Evolutionary conservation across 1,284 basidiomycete genomes (phyloP), one percentile per base, ranked within the genome.

Genomic region (Blastosporella zonata): DNA sequence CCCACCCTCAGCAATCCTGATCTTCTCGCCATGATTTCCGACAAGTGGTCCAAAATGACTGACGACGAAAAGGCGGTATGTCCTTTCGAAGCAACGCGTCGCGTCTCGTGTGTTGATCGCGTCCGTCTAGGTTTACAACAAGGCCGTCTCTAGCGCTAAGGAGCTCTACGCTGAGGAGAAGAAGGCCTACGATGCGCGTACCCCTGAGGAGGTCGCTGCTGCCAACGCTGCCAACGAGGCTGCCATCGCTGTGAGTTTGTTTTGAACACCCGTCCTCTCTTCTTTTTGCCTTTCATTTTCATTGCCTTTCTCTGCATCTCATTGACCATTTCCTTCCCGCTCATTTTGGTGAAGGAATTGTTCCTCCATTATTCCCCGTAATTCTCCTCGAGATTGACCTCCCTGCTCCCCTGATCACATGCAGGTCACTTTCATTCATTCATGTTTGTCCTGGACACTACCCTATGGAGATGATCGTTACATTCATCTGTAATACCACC

Each of bases 21-120:
- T 54, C 70, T 96, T 21, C 71, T 95, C 55, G 66, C 67, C 38
- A 66, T 87, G 56, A 89, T 96, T 57, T 77, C 87, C 12, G 79
- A 82, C 54, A 75, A 79, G 56, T 97, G 94, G 94, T 73, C 75
- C 41, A 68, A 68, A 4, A 79, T 97, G 73, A 60, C 75, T 17
- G 74, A 80, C 6, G 79, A 78, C 6, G 75, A 88, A 61, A 93
- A 90, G 68, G 77, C 84, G 68, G 93, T 93, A 55, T 54, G 72
- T 59, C 40, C 47, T 46, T 61, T 46, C 47, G 60, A 59, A 29
- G 58, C 7, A 51, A 54, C 62, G 62, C 36, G 57, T 62, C 47
- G 53, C 38, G 28, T 35, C 12, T 21, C 28, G 9, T 62, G 55
- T 61, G 57, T 44, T 53, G 49, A 43, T 37, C 37, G 44, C 34